Conservation (phyloP, 192 early-diverging fungal genomes). For the Kickxella alabastrina region DNA sequence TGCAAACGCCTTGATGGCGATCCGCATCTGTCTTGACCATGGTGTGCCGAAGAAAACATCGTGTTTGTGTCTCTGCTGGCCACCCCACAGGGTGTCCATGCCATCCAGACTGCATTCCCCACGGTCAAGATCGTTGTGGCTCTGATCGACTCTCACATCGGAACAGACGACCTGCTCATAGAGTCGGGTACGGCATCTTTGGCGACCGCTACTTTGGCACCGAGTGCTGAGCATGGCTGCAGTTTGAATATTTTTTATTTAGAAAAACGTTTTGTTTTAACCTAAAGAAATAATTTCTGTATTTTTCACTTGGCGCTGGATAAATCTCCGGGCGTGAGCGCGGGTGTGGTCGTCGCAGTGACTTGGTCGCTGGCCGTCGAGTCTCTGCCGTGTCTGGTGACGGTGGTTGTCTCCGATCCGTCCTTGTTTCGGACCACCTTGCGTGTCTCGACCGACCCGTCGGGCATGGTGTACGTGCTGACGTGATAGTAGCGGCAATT, state of each 20-base stretch:
- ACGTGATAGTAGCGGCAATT: conserved; percentile 28
- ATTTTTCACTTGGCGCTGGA: too few relatives aligned
- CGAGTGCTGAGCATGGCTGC: conserved; percentile 10
- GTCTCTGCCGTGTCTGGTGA: conserved; percentile 18
- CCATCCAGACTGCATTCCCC: conserved; percentile 80
- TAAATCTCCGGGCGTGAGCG: too few relatives aligned
- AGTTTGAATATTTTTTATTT: neutral
- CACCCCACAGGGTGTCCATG: conserved; percentile 70
- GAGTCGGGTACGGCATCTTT: conserved; percentile 86
- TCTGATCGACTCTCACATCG: conserved; percentile 69
- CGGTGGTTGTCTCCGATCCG: conserved; percentile 27
- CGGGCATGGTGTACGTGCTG: conserved; percentile 41
- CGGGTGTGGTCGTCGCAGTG: neutral
- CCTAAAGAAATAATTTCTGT: too few relatives aligned
- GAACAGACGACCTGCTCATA: conserved; percentile 63
- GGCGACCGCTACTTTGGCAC: conserved; percentile 63
- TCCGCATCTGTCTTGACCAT: conserved; percentile 89
- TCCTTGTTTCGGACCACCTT: conserved; percentile 26
- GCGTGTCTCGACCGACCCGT: conserved; percentile 46
- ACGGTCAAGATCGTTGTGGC: conserved; percentile 74
- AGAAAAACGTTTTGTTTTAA: neutral
- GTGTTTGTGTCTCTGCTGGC: conserved; percentile 82
- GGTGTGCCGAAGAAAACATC: conserved; percentile 79
- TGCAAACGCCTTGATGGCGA: conserved; percentile 93
- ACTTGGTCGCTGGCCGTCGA: conserved; percentile 8